phyloP scores from a whole-genome alignment of 2,329 filamentous ascomycete genomes.

The Colletotrichum sublineola region DNA sequence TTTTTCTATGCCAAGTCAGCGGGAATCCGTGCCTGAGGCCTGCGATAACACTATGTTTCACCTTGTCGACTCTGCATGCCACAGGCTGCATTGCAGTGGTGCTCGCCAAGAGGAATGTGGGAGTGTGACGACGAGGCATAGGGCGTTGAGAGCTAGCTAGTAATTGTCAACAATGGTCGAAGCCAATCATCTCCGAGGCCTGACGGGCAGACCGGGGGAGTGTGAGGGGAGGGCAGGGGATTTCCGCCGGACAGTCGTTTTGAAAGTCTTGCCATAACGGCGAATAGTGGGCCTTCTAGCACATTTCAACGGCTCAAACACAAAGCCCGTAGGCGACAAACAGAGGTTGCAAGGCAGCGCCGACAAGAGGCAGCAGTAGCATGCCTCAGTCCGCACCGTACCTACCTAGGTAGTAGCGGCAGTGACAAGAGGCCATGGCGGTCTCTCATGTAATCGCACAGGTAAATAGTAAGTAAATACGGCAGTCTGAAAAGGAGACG shows the following conservation, averaged over 20 bases:
- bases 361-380: background rate
- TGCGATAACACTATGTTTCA: conserved; percentile 1
- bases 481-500: background rate
- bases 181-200: conserved; percentile 18
- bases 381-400: too few species aligned
- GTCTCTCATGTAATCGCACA: background rate
- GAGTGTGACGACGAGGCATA: background rate
- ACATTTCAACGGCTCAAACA: conserved; percentile 1
- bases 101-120: background rate
- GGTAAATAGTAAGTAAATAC: accelerated
- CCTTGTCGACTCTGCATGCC: conserved; percentile 11
- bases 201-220: background rate
- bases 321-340: background rate
- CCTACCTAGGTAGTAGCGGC: too few species aligned
- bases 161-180: background rate
- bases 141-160: background rate
- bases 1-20: background rate
- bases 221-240: background rate
- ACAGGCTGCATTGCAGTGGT: conserved; percentile 1
- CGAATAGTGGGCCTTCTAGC: background rate
- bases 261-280: background rate
- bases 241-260: conserved; percentile 4
- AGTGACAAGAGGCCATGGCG: background rate
- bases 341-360: conserved; percentile 3
- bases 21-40: conserved; percentile 4